These are phyloP conservation scores for Eragrostis nindensis DNA, from an alignment of 176 grass and related monocot genomes.

Conservation along the genomic window DNA sequence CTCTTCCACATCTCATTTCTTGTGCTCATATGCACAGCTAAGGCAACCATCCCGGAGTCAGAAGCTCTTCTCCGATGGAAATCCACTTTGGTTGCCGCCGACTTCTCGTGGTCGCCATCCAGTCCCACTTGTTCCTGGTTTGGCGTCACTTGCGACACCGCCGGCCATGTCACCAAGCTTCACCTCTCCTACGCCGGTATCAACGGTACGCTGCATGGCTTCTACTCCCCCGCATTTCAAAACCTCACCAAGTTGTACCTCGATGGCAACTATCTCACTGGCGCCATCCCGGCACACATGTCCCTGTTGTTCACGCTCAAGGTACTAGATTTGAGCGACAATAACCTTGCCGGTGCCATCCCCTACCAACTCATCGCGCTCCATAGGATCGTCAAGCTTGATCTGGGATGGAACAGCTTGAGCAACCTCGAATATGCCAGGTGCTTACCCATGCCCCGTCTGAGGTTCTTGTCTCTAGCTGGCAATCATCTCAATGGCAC, in stretches of 20 bases:
- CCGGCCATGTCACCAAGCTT: slow-evolving; percentile 34
- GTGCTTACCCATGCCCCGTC: no score
- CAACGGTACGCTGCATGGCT: slow-evolving; percentile 33
- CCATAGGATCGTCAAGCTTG: no score
- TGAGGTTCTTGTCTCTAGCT: no score
- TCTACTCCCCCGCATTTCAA: slow-evolving; percentile 8
- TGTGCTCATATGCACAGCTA: neutral
- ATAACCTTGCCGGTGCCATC: neutral
- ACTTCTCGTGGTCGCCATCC: slow-evolving; percentile 40
- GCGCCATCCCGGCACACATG: neutral
- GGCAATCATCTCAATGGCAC: no score
- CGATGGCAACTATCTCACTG: slow-evolving; percentile 26
- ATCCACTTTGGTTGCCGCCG: slow-evolving; percentile 32
- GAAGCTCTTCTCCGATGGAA: slow-evolving; percentile 60
- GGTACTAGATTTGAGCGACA: neutral
- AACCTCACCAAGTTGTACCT: slow-evolving; percentile 43
- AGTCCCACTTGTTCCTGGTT: slow-evolving; percentile 50
- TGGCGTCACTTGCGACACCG: slow-evolving; percentile 43
- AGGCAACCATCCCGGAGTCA: neutral
- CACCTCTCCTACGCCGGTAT: neutral
- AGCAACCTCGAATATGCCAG: no score
- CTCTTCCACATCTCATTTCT: neutral
- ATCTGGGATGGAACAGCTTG: no score
- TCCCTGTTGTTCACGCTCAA: neutral
- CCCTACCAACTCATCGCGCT: neutral